Percentiles rank a stretch among this genome's conserved stretches.
phyloP scores from a whole-genome alignment of 2,329 filamentous ascomycete genomes.

The Alternaria sp. region DNA sequence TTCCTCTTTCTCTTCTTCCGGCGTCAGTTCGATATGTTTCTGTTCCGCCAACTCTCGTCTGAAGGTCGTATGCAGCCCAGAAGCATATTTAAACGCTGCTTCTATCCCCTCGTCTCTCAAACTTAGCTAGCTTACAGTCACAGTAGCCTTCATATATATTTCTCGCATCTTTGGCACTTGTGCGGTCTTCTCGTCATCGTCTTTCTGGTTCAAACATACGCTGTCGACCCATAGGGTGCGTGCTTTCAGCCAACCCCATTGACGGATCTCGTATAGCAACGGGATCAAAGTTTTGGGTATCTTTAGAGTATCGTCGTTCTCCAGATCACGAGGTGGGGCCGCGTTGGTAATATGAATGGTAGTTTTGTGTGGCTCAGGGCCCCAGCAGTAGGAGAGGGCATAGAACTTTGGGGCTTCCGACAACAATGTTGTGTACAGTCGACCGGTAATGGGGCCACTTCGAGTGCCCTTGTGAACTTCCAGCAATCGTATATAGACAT shows the following conservation, averaged over 20 bases:
- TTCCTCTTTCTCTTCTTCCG: not conserved
- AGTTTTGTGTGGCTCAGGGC: not conserved
- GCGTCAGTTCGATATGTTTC: not conserved
- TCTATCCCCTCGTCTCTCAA: not conserved
- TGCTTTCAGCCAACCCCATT: not conserved
- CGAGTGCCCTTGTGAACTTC: not conserved
- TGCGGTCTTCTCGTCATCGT: not conserved
- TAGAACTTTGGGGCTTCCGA: not conserved
- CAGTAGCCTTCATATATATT: not conserved
- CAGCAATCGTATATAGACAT: not conserved
- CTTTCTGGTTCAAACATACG: not conserved
- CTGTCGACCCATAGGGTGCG: not conserved
- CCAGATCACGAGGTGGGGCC: not conserved
- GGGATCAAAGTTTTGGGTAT: not conserved
- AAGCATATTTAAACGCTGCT: not conserved
- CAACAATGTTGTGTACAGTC: not conserved
- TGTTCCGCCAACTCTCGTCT: not conserved
- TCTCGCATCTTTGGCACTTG: not conserved
- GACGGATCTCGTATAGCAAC: not conserved
- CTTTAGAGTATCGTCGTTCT: fast-evolving
- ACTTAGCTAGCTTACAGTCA: not conserved
- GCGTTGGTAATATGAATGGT: not conserved
- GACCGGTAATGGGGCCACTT: not conserved
- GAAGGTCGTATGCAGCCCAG: not conserved
- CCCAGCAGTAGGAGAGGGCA: not conserved